These are phyloP conservation scores for Curvularia lunata DNA, from an alignment of 2,329 filamentous ascomycete species.

Conservation along the genomic window DNA sequence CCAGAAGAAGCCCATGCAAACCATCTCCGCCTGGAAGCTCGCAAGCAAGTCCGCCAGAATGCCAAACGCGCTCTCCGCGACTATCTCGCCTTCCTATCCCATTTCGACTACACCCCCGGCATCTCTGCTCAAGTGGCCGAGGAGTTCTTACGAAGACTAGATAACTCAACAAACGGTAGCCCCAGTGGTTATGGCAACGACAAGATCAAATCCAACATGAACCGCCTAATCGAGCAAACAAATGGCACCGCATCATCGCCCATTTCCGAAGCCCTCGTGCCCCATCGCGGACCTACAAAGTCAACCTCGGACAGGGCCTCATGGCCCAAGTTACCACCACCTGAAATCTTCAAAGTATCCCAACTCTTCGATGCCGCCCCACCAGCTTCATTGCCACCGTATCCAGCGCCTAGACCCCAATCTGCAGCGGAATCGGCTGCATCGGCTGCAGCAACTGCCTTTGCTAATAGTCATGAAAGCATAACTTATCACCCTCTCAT, in stretches of 20 bases:
- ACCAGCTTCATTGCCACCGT: conserved; percentile 70
- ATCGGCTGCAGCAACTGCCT: conserved; percentile 45
- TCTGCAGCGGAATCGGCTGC: conserved; percentile 37
- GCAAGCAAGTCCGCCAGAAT: conserved; percentile 73
- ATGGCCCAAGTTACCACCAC: conserved; percentile 57
- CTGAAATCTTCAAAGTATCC: conserved; percentile 62
- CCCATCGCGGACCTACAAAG: conserved; percentile 43
- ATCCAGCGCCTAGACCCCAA: conserved; percentile 56
- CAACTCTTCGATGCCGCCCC: conserved; percentile 74
- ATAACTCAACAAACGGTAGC: conserved; percentile 27
- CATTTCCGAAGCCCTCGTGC: conserved; percentile 54
- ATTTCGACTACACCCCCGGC: conserved; percentile 80
- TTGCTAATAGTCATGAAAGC: conserved; percentile 63
- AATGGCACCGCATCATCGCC: conserved; percentile 28
- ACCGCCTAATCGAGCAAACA: conserved; percentile 38
- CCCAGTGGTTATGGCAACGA: conserved; percentile 15
- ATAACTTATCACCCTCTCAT: conserved; percentile 83
- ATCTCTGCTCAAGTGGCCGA: conserved; percentile 66
- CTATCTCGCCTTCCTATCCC: conserved; percentile 72
- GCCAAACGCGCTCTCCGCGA: conserved; percentile 79
- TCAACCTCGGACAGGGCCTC: conserved; percentile 44
- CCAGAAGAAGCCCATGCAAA: conserved; percentile 57
- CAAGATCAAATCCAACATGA: conserved; percentile 28
- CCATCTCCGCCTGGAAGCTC: conserved; percentile 61
- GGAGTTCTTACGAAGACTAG: conserved; percentile 53